These are phyloP conservation scores for Emericellopsis terricola DNA, from an alignment of 495 filamentous ascomycete species.

Conservation along the genomic window DNA sequence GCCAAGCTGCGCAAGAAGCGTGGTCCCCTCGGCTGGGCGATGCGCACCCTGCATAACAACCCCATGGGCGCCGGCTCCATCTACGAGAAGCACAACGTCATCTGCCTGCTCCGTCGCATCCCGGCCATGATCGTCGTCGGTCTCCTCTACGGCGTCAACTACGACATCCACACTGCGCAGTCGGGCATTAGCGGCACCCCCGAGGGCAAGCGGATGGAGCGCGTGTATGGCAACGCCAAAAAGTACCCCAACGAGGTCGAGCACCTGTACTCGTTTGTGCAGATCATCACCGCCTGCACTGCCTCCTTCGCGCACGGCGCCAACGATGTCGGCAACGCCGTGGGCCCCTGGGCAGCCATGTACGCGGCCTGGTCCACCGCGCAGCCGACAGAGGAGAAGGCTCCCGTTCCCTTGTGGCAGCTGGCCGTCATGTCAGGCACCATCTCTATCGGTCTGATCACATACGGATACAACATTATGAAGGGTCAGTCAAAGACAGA, in stretches of 20 bases:
- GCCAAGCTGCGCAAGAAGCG: slow-evolving; percentile 34
- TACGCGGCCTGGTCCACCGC: slow-evolving; percentile 42
- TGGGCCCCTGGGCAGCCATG: slow-evolving; percentile 45
- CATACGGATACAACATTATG: slow-evolving; percentile 57
- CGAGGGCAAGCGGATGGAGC: slow-evolving; percentile 45
- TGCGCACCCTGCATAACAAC: slow-evolving; percentile 51
- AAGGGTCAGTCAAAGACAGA: background rate
- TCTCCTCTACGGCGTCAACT: slow-evolving; percentile 47
- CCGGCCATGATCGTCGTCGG: slow-evolving; percentile 38
- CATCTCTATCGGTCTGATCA: slow-evolving; percentile 39
- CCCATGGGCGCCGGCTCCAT: slow-evolving; percentile 47
- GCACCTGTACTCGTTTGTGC: slow-evolving; percentile 44
- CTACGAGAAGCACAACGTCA: slow-evolving; percentile 50
- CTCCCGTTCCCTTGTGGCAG: slow-evolving; percentile 40
- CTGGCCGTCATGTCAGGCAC: slow-evolving; percentile 31
- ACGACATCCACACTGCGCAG: slow-evolving; percentile 57
- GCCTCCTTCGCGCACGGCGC: slow-evolving; percentile 45
- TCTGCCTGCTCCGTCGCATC: slow-evolving; percentile 33
- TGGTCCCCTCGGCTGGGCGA: slow-evolving; percentile 52
- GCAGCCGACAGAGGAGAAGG: slow-evolving; percentile 24
- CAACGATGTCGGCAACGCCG: slow-evolving; percentile 48
- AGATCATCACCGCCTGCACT: slow-evolving; percentile 44
- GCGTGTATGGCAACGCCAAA: slow-evolving; percentile 35
- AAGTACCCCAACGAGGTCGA: slow-evolving; percentile 50
- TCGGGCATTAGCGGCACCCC: slow-evolving; percentile 43